Evolutionary conservation across 306 rosid genomes (phyloP).

Genomic region (Cucumis hystrix): DNA sequence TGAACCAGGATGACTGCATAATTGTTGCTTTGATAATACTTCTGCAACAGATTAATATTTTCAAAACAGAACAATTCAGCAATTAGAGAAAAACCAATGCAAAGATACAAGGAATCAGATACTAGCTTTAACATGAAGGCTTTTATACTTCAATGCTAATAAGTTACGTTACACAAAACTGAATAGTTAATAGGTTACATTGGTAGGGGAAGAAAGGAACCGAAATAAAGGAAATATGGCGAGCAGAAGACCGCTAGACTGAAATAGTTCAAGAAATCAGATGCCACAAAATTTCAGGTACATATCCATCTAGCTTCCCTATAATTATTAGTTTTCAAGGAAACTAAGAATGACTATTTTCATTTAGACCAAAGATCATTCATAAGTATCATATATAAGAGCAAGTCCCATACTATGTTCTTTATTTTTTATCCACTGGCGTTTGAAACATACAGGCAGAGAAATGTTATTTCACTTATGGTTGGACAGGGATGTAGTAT

Average conservation of each 20-base stretch:
- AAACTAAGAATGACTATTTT: background rate
- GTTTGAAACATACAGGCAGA: background rate
- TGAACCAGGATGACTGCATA: conserved; percentile 66
- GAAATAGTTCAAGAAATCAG: background rate
- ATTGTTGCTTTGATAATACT: conserved; percentile 21
- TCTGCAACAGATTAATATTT: conserved; percentile 22
- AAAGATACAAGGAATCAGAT: background rate
- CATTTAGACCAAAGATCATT: background rate
- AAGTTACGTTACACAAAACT: background rate
- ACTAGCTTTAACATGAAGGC: background rate
- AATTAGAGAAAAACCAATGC: background rate
- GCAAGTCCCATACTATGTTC: background rate
- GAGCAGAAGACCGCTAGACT: background rate
- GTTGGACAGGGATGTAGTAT: background rate
- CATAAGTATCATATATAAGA: background rate
- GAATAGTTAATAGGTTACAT: background rate
- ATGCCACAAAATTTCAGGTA: background rate
- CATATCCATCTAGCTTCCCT: background rate
- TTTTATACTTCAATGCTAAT: background rate
- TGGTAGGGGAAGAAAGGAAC: background rate
- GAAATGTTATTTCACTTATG: background rate
- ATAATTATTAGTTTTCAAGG: background rate
- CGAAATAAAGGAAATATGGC: background rate
- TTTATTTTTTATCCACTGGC: no score
- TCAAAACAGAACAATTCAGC: background rate